These are phyloP conservation scores for Ochetophila trinervis DNA, from an alignment of 306 rosid species.

Conservation along the genomic window DNA sequence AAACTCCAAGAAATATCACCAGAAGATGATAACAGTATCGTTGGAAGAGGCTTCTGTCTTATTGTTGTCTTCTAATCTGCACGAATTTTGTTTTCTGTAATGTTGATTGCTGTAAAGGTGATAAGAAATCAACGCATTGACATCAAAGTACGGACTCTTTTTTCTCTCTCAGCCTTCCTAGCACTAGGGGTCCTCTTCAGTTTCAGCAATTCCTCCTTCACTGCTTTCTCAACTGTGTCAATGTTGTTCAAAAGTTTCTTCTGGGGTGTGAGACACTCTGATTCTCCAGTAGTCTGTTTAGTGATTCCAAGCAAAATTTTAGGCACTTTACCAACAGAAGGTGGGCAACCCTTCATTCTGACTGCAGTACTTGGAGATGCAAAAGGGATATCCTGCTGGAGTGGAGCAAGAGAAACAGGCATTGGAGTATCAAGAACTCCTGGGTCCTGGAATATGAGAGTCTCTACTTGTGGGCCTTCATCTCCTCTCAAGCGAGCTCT, in stretches of 20 bases:
- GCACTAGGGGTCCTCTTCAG: constrained; percentile 65
- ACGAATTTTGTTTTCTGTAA: neutral
- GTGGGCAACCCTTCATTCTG: constrained; percentile 10
- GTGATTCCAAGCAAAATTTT: constrained; percentile 47
- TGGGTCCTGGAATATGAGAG: constrained; percentile 28
- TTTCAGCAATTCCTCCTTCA: constrained; percentile 62
- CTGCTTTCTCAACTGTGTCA: constrained; percentile 60
- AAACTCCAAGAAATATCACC: constrained; percentile 1
- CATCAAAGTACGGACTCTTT: constrained; percentile 63
- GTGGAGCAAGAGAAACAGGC: constrained; percentile 28
- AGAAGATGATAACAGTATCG: constrained; percentile 3
- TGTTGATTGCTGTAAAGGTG: neutral
- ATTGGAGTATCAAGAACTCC: constrained; percentile 14
- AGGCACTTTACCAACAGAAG: constrained; percentile 35
- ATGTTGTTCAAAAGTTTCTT: constrained; percentile 71
- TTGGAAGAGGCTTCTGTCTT: neutral
- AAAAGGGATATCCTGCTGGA: constrained; percentile 24
- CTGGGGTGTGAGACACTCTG: constrained; percentile 60
- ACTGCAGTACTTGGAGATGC: constrained; percentile 30
- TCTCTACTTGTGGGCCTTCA: constrained; percentile 39
- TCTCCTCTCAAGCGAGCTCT: constrained; percentile 46
- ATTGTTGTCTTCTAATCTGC: neutral
- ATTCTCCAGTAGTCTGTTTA: constrained; percentile 30
- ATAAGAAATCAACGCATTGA: constrained; percentile 65
- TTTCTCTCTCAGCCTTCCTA: constrained; percentile 71